Conservation (phyloP, 805 yeast genomes). For the Wickerhamomyces bovis region DNA sequence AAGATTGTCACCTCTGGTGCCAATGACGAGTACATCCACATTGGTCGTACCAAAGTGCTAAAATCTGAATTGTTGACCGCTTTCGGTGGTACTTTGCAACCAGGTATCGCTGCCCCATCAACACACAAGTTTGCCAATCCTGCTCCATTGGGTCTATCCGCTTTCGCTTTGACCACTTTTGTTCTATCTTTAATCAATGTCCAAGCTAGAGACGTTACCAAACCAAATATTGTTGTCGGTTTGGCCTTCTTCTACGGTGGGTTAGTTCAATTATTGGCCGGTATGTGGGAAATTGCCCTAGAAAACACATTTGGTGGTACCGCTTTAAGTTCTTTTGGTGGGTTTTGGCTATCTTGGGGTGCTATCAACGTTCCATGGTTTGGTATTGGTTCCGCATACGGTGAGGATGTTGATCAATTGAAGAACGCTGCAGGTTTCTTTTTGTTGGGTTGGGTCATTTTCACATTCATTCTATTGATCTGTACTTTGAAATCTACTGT, state of each 20-base stretch:
- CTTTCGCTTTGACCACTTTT: conserved; percentile 59
- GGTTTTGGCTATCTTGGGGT: conserved; percentile 63
- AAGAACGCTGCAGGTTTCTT: conserved; percentile 53
- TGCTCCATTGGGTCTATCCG: conserved; percentile 57
- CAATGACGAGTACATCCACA: conserved; percentile 58
- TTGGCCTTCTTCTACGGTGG: conserved; percentile 63
- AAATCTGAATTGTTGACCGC: conserved; percentile 55
- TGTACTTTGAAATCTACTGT: conserved; percentile 61
- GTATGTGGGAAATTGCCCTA: conserved; percentile 58
- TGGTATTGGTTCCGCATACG: conserved; percentile 52
- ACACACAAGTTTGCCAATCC: conserved; percentile 58
- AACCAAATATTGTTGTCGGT: conserved; percentile 51
- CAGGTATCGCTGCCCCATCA: conserved; percentile 58
- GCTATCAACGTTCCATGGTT: conserved; percentile 55
- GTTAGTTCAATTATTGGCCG: conserved; percentile 51
- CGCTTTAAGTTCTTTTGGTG: conserved; percentile 58
- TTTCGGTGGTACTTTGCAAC: conserved; percentile 79
- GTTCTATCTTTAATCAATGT: conserved; percentile 51
- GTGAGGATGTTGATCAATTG: conserved; percentile 29
- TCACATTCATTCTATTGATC: conserved; percentile 47
- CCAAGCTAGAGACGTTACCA: conserved; percentile 44
- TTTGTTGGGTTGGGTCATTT: conserved; percentile 56
- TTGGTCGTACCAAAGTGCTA: conserved; percentile 68
- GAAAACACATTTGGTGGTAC: conserved; percentile 67
- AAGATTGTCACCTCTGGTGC: conserved; percentile 32